Percentiles rank a stretch among this genome's conserved stretches.
Evolutionary conservation across 148 eudicot genomes (phyloP).

Genomic region (Spergularia marina): DNA sequence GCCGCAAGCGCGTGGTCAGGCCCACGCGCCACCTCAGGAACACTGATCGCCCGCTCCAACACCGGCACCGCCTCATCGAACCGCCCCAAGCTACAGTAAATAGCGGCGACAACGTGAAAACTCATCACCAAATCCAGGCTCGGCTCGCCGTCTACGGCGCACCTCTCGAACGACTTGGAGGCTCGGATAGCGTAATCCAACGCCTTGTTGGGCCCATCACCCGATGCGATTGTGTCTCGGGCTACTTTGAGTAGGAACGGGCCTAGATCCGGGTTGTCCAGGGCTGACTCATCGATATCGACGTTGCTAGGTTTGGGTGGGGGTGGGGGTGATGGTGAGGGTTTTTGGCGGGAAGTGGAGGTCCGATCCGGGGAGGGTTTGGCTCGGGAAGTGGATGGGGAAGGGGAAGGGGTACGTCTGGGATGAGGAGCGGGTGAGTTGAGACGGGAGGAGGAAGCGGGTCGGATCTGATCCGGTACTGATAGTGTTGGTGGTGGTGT

Average conservation of each 20-base stretch:
- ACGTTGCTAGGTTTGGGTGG: neutral
- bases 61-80: conserved; percentile 87
- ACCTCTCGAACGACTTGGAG: conserved; percentile 73
- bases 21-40: conserved; percentile 60
- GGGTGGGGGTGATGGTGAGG: conserved; percentile 5
- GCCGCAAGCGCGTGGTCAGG: conserved; percentile 88
- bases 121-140: conserved; percentile 88
- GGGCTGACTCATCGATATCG: conserved; percentile 59
- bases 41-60: conserved; percentile 69
- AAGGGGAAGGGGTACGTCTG: conserved; percentile 66
- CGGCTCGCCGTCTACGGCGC: conserved; percentile 66
- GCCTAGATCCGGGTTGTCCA: conserved; percentile 97
- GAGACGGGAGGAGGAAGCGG: conserved; percentile 32
- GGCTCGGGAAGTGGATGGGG: conserved; percentile 80
- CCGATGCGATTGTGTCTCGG: conserved; percentile 78
- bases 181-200: conserved; percentile 80
- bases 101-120: conserved; percentile 85
- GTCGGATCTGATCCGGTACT: conserved; percentile 43
- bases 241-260: conserved; percentile 85
- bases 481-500: conserved; percentile 65
- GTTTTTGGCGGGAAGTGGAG: conserved; percentile 63
- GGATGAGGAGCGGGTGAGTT: conserved; percentile 40
- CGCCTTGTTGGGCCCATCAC: conserved; percentile 83
- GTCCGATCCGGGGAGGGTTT: conserved; percentile 84
- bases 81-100: conserved; percentile 80